Evolutionary conservation across 805 yeast species (phyloP).

Genomic region (Saturnispora serradocipensis): DNA sequence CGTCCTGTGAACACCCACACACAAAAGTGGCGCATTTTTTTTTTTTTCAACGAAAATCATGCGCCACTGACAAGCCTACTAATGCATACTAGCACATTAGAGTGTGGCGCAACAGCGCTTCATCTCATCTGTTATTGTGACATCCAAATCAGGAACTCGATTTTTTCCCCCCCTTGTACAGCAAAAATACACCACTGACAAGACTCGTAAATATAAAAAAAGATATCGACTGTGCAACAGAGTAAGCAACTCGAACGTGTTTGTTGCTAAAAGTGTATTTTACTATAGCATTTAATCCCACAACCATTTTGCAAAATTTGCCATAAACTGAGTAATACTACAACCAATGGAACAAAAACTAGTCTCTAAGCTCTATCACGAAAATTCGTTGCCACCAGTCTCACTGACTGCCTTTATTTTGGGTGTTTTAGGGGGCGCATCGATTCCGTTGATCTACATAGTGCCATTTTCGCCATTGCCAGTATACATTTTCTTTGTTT

Average conservation of each 20-base stretch:
- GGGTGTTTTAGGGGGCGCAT: slow-evolving; percentile 36
- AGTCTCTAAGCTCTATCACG: neutral
- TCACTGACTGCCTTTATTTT: slow-evolving; percentile 35
- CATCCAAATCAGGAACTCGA: neutral
- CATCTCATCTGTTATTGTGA: neutral
- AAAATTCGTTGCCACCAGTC: slow-evolving; percentile 35
- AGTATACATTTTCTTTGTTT: slow-evolving; percentile 42
- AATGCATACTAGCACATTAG: no score
- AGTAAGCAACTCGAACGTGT: no score
- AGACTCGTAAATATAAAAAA: no score
- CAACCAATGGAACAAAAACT: neutral
- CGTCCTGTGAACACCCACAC: no score
- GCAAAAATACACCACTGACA: no score
- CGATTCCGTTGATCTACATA: slow-evolving; percentile 24
- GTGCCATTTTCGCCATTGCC: slow-evolving; percentile 23
- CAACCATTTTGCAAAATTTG: neutral
- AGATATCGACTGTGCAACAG: no score
- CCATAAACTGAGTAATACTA: neutral
- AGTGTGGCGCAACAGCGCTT: neutral
- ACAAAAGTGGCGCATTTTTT: neutral
- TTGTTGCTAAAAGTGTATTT: no score
- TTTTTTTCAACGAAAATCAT: no score
- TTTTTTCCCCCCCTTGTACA: neutral
- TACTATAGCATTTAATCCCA: no score
- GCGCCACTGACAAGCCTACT: no score